phyloP scores from a whole-genome alignment of 257 asterid species.

The Mitragyna speciosa region DNA sequence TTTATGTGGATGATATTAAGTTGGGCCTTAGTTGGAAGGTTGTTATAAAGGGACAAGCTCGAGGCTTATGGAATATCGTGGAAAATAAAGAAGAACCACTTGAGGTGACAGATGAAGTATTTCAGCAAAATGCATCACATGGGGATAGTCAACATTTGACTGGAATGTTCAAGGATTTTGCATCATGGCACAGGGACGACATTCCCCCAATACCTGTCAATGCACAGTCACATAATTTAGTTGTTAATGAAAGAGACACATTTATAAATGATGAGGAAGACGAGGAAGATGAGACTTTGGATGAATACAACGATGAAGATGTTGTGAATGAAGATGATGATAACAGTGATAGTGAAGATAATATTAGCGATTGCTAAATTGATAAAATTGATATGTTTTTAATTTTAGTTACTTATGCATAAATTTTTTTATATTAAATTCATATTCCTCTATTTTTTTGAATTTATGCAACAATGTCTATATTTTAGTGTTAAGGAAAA shows the following conservation, averaged over 20 bases:
- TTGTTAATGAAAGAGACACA: background rate
- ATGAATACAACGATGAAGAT: background rate
- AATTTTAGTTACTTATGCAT: too few relatives aligned
- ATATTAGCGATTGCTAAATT: background rate
- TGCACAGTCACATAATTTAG: background rate
- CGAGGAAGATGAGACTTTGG: background rate
- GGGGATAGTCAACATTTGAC: background rate
- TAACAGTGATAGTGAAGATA: background rate
- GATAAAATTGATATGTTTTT: too few relatives aligned
- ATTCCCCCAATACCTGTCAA: background rate
- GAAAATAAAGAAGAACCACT: background rate
- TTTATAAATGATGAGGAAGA: background rate
- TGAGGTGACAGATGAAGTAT: background rate
- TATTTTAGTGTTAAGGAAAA: too few relatives aligned
- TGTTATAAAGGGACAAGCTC: background rate
- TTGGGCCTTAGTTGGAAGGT: background rate
- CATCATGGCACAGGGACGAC: background rate
- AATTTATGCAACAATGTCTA: too few relatives aligned
- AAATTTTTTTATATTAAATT: too few relatives aligned
- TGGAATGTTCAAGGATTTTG: background rate
- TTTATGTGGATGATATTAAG: background rate
- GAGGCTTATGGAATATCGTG: background rate
- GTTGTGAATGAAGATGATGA: background rate
- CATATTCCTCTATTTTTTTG: too few relatives aligned
- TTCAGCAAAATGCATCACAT: background rate